Conservation (phyloP, 2,329 filamentous ascomycete species). For the Kalaharituber pfeilii region DNA sequence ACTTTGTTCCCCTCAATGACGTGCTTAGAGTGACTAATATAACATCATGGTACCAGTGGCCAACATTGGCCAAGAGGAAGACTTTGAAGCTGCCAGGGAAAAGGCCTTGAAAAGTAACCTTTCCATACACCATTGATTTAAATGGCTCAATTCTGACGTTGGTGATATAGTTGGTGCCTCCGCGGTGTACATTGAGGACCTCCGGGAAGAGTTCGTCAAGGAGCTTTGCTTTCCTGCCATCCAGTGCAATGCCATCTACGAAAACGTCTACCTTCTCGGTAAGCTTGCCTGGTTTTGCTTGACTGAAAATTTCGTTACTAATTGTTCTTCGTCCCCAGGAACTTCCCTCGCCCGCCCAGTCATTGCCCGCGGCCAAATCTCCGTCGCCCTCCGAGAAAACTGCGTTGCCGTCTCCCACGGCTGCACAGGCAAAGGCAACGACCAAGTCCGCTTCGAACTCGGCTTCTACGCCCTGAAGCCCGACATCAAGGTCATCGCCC, state of each 20-base stretch:
- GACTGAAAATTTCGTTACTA: slow-evolving; percentile 3
- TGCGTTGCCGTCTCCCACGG: slow-evolving; percentile 38
- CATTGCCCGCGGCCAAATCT: slow-evolving; percentile 50
- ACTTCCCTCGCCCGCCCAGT: slow-evolving; percentile 51
- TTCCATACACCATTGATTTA: neutral
- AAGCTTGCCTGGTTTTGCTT: slow-evolving; percentile 19
- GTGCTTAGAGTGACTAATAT: neutral
- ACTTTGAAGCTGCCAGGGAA: slow-evolving; percentile 53
- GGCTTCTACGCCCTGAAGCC: slow-evolving; percentile 46
- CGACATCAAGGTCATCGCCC: slow-evolving; percentile 54
- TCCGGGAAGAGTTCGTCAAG: slow-evolving; percentile 60
- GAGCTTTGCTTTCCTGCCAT: slow-evolving; percentile 66
- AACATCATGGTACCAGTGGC: slow-evolving; percentile 32
- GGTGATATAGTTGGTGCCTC: slow-evolving; percentile 17
- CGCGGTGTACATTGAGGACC: slow-evolving; percentile 38
- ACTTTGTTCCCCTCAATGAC: neutral
- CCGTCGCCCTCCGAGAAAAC: slow-evolving; percentile 44
- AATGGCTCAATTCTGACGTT: neutral
- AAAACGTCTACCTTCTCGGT: slow-evolving; percentile 47
- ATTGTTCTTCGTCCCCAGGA: slow-evolving; percentile 30
- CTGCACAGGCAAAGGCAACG: slow-evolving; percentile 49
- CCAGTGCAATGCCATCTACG: slow-evolving; percentile 54
- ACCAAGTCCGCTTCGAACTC: slow-evolving; percentile 49
- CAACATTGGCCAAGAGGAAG: slow-evolving; percentile 60
- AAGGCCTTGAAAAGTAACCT: slow-evolving; percentile 40